These are phyloP conservation scores for Tetracentron sinense DNA, from an alignment of 164 flowering plant species.

Conservation along the genomic window DNA sequence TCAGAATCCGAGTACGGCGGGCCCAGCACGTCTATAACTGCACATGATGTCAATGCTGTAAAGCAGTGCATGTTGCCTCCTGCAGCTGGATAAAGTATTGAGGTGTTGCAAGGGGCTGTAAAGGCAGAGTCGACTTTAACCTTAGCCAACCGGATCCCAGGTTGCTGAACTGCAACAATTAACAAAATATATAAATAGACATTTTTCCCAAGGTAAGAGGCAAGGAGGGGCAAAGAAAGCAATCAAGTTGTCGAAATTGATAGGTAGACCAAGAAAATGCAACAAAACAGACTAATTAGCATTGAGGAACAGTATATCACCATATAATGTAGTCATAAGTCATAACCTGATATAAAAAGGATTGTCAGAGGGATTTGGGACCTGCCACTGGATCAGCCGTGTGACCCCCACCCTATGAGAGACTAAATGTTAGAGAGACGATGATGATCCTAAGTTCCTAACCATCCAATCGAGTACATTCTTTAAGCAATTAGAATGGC, in stretches of 20 bases:
- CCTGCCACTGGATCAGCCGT: background rate
- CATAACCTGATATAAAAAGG: too few species aligned
- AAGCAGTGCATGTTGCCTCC: conserved; percentile 56
- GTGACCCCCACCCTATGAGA: background rate
- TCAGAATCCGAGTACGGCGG: conserved; percentile 51
- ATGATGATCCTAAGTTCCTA: background rate
- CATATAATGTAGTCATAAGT: too few species aligned
- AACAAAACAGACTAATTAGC: too few species aligned
- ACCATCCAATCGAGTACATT: background rate
- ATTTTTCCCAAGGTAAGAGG: too few species aligned
- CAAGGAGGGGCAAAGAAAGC: too few species aligned
- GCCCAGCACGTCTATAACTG: conserved; percentile 41
- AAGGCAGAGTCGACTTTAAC: conserved; percentile 37
- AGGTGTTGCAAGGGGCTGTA: conserved; percentile 43
- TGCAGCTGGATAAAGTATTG: conserved; percentile 40
- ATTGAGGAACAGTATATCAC: too few species aligned
- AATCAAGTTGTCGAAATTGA: too few species aligned
- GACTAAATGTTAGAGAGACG: background rate
- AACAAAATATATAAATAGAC: background rate
- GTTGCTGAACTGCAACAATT: conserved; percentile 19
- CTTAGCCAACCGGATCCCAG: conserved; percentile 29
- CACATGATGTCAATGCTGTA: conserved; percentile 41
- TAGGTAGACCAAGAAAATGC: too few species aligned
- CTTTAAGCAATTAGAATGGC: background rate
- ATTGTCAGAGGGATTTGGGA: background rate